A percentile compares a stretch with the other conserved stretches of the same genome.
Conservation (phyloP, 371 early-diverging fungal species). For the Rhizopus microsporus region DNA sequence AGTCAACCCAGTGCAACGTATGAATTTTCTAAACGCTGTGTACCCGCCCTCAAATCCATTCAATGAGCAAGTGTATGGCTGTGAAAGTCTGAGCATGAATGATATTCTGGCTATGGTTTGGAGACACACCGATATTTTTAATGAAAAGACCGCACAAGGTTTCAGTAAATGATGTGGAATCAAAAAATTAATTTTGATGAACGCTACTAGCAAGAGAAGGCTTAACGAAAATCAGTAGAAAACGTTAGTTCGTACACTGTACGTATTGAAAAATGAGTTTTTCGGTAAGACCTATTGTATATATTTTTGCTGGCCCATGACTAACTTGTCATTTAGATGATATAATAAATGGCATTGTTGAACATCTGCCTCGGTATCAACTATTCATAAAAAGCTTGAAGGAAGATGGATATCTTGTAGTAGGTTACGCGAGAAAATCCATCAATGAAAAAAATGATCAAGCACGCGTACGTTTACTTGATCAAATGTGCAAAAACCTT, state of each 20-base stretch:
- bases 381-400: slow-evolving; percentile 14
- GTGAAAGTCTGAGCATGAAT: not conserved
- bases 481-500: slow-evolving; percentile 9
- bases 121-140: not conserved
- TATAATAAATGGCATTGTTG: slow-evolving; percentile 21
- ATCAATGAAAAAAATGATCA: slow-evolving; percentile 7
- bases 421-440: slow-evolving; percentile 13
- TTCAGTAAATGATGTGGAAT: slow-evolving; percentile 2
- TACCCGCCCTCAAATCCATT: not conserved
- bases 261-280: slow-evolving; percentile 18
- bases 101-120: not conserved
- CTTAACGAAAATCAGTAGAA: slow-evolving; percentile 4
- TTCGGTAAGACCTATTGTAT: slow-evolving; percentile 24
- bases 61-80: not conserved
- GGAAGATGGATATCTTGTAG: slow-evolving; percentile 11
- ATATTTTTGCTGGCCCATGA: slow-evolving; percentile 17
- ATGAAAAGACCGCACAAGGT: not conserved
- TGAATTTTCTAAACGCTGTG: slow-evolving; percentile 1
- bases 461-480: slow-evolving; percentile 4
- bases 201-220: slow-evolving; percentile 6
- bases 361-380: slow-evolving; percentile 19
- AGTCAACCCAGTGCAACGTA: not conserved
- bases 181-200: slow-evolving; percentile 2
- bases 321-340: slow-evolving; percentile 18
- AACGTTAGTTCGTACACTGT: slow-evolving; percentile 13